These are phyloP conservation scores for Prinsepia uniflora DNA, from an alignment of 306 rosid genomes.

Conservation along the genomic window DNA sequence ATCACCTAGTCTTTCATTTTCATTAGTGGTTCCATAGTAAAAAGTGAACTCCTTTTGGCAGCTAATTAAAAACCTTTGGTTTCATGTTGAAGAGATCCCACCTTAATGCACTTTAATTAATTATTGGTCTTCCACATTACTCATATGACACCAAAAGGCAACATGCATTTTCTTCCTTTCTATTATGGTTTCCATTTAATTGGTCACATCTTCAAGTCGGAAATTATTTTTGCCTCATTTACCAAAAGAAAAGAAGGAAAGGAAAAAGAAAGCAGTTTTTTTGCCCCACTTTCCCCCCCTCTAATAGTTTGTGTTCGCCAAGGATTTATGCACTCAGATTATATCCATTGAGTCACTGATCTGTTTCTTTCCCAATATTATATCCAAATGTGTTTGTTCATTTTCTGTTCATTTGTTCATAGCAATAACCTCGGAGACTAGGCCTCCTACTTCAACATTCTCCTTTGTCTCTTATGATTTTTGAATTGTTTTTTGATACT, in stretches of 20 bases:
- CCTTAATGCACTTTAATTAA: not conserved
- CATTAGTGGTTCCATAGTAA: not conserved
- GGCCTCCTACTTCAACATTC: no score
- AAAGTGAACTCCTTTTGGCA: not conserved
- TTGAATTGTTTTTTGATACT: no score
- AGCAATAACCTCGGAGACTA: not conserved
- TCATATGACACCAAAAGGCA: not conserved
- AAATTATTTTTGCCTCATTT: not conserved
- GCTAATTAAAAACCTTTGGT: not conserved
- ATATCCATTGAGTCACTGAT: not conserved
- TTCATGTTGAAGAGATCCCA: not conserved
- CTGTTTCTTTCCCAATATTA: not conserved
- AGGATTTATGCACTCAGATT: not conserved
- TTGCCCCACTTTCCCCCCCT: slow-evolving; percentile 8
- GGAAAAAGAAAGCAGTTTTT: not conserved
- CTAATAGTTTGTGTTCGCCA: not conserved
- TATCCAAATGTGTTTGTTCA: not conserved
- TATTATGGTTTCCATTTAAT: not conserved
- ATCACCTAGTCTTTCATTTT: not conserved
- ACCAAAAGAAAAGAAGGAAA: not conserved
- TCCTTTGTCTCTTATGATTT: no score
- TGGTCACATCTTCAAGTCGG: not conserved
- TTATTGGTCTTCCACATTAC: not conserved
- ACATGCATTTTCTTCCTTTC: not conserved
- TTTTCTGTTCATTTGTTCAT: not conserved